Percentiles rank a stretch among this genome's conserved stretches.
Conservation (phyloP, 495 filamentous ascomycete species). For the Saxophila tyrrhenica region DNA sequence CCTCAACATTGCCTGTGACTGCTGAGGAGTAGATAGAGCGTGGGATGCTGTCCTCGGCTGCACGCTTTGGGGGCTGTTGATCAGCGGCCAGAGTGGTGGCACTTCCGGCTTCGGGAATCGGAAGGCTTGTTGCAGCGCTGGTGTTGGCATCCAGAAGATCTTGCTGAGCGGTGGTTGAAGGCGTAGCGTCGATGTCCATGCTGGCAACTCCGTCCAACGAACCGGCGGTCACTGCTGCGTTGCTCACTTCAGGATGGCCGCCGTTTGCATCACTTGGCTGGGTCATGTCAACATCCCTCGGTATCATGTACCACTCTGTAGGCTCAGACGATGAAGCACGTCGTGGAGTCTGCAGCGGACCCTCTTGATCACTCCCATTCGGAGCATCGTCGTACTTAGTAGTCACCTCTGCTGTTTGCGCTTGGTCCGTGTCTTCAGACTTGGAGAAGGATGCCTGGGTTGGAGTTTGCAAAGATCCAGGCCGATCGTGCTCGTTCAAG, state of each 20-base stretch:
- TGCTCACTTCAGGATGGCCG: too few species aligned
- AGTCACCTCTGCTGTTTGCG: neutral
- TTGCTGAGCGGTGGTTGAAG: too few species aligned
- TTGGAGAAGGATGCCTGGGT: neutral
- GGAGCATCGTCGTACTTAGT: neutral
- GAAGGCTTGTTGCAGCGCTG: neutral
- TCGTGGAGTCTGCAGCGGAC: neutral
- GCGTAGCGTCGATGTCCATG: too few species aligned
- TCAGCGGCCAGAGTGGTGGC: too few species aligned
- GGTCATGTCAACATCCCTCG: too few species aligned
- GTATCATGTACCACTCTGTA: too few species aligned
- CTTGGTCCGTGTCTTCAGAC: too few species aligned
- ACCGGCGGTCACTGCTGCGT: too few species aligned
- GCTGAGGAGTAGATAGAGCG: slow-evolving; percentile 15
- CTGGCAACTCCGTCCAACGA: too few species aligned
- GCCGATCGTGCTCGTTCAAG: neutral
- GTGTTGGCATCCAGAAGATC: too few species aligned
- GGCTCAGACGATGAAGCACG: too few species aligned
- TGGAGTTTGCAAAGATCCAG: neutral
- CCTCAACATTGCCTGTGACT: slow-evolving; percentile 15
- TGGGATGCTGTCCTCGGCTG: neutral
- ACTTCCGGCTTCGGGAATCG: neutral
- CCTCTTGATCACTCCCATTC: neutral
- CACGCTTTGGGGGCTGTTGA: neutral
- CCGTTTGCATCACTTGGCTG: too few species aligned